These are phyloP conservation scores for Lentinula guzmanii DNA, from an alignment of 768 basidiomycete species.

Conservation along the genomic window DNA sequence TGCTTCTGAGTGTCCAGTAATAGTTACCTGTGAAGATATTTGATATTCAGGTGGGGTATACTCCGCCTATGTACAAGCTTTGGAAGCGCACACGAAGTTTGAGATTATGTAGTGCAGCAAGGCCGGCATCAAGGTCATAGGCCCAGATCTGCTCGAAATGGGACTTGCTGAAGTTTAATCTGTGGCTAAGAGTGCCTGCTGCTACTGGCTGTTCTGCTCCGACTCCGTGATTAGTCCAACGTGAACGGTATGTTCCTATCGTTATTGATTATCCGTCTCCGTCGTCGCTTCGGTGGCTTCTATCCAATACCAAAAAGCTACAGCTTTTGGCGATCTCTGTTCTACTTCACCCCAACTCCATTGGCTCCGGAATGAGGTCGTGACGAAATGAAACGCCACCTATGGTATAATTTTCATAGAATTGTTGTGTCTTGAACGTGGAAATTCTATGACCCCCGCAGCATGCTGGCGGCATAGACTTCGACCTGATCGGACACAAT, in stretches of 20 bases:
- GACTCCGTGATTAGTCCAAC: background rate
- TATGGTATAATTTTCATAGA: background rate
- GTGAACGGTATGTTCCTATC: background rate
- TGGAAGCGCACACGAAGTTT: slow-evolving; percentile 2
- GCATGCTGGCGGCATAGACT: background rate
- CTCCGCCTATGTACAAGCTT: slow-evolving; percentile 6
- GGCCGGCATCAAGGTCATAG: background rate
- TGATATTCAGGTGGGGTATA: background rate
- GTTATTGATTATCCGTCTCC: background rate
- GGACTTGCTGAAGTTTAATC: background rate
- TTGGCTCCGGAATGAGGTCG: background rate
- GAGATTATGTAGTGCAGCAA: slow-evolving; percentile 6
- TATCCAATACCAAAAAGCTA: too few species aligned
- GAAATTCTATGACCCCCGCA: background rate
- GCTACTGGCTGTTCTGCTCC: background rate
- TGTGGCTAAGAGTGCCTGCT: background rate
- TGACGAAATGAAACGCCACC: background rate
- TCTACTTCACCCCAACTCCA: background rate
- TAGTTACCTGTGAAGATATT: slow-evolving; percentile 10
- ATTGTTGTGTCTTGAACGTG: background rate
- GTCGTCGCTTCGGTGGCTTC: background rate
- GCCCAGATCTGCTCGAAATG: background rate
- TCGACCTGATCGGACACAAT: background rate
- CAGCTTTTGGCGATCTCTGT: too few species aligned
- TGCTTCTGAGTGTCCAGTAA: background rate